Percentiles rank a stretch among this genome's conserved stretches.
Conservation (phyloP, 176 grass and related monocot genomes). For the Aegilops umbellulata region DNA sequence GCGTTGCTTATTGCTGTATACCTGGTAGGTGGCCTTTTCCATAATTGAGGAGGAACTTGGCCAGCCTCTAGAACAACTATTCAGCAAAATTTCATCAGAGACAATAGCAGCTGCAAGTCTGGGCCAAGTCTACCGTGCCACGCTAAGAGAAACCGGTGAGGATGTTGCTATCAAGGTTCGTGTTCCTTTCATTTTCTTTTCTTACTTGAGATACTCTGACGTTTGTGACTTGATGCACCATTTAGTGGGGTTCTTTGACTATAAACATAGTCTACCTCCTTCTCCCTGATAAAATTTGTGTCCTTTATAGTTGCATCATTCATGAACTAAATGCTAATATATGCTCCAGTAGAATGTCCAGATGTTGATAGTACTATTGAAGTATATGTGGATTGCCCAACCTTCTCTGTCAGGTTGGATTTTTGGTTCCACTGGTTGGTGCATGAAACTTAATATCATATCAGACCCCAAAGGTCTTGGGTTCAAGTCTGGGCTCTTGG, state of each 20-base stretch:
- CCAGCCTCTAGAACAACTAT: slow-evolving; percentile 71
- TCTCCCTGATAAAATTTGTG: background rate
- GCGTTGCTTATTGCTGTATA: background rate
- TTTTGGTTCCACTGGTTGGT: background rate
- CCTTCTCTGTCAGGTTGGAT: background rate
- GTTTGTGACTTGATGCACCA: background rate
- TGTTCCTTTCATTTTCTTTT: slow-evolving; percentile 9
- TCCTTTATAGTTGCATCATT: background rate
- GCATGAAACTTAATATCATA: background rate
- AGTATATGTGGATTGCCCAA: background rate
- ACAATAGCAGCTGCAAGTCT: slow-evolving; percentile 99
- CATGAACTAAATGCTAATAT: background rate
- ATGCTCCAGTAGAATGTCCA: too few relatives aligned
- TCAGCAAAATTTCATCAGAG: slow-evolving; percentile 87
- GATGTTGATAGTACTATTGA: background rate
- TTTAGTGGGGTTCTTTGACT: slow-evolving; percentile 26
- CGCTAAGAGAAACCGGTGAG: slow-evolving; percentile 85
- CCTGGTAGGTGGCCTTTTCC: slow-evolving; percentile 75
- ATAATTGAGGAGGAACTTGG: slow-evolving; percentile 98
- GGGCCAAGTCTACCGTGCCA: slow-evolving; percentile 97
- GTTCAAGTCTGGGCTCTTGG: background rate
- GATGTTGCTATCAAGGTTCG: slow-evolving; percentile 98
- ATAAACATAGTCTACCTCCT: background rate
- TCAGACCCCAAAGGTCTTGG: background rate
- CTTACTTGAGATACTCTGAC: slow-evolving; percentile 12